Evolutionary conservation across 345 rosid genomes (phyloP).

Genomic region (Eucalyptus coolabah): DNA sequence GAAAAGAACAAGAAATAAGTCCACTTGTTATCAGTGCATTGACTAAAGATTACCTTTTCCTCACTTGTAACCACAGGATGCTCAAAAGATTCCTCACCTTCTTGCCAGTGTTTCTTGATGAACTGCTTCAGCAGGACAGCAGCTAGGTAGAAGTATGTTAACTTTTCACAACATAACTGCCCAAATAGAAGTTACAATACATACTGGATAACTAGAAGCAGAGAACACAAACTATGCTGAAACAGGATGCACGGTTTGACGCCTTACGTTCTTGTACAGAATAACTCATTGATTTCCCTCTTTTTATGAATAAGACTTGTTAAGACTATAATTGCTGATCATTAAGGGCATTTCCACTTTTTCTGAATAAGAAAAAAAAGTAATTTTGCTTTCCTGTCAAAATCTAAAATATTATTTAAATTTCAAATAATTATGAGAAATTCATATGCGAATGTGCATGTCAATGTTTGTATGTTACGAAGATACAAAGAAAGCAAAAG

Average conservation of each 20-base stretch:
- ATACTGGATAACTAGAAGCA: neutral
- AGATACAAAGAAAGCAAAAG: neutral
- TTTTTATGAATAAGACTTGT: neutral
- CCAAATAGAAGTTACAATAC: neutral
- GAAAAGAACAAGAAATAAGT: neutral
- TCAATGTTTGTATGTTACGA: neutral
- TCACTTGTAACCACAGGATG: slow-evolving; percentile 56
- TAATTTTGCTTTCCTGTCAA: neutral
- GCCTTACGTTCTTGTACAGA: neutral
- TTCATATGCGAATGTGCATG: neutral
- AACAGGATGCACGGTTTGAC: neutral
- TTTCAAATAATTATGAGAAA: neutral
- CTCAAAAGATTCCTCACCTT: slow-evolving; percentile 71
- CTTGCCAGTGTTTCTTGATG: slow-evolving; percentile 86
- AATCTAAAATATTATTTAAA: neutral
- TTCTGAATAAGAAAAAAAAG: neutral
- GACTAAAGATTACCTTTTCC: slow-evolving; percentile 45
- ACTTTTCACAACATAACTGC: slow-evolving; percentile 12
- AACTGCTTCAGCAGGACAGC: slow-evolving; percentile 89
- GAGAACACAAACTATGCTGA: neutral
- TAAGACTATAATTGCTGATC: neutral
- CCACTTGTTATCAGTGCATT: neutral
- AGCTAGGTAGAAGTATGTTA: slow-evolving; percentile 69
- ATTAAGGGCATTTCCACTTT: neutral
- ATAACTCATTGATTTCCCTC: neutral